Base-by-base conservation (phyloP, 1,139 yeast genomes). In the Debaryomyces sp. region DNA sequence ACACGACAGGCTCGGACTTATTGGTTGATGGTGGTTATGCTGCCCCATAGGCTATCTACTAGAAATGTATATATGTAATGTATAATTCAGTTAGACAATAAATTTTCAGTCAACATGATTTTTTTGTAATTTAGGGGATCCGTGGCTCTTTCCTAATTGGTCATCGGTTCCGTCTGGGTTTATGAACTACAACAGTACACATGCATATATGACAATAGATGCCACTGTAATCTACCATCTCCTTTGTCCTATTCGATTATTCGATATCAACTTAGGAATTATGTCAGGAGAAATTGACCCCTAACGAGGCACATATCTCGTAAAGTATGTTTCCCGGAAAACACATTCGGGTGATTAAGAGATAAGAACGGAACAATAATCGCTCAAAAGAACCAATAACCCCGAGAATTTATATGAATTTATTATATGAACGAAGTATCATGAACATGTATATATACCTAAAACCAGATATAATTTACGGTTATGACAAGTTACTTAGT, bases 1-100 rank as follows among this genome's bases (percentile, higher is more conserved):
- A 85, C 70, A 82, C 95, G 48, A 89, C 95, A 12, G 97, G 96
- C 56, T 82, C 87, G 60, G 90, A 89, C 67, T 70, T 89, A 57
- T 74, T 87, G 55, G 96, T 89, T 48, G 97, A 89, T 61, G 97
- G 97, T 58, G 97, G 96, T 45, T 89, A 88, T 75, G 60, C 70
- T 51, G 75, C 73, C 41, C 76, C 77, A 56, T 71, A 64, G 49
- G 9, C 13, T 10, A n/a, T 18, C 10, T 40, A 18, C 15, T 35
- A 35, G 29, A 7, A 15, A n/a, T 26, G 15, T 12, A 35, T 35
- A 22, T n/a, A 17, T n/a, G 22, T 18, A 9, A 34, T 21, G 35
- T 35, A 35, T 12, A 18, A 22, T 17, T 17, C 27, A 12, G 1
- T 32, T 32, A 18, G 26, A n/a, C 12, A 5, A 18, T 22, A 35